phyloP scores from a whole-genome alignment of 768 basidiomycete species.

The Sutorius australiensis region DNA sequence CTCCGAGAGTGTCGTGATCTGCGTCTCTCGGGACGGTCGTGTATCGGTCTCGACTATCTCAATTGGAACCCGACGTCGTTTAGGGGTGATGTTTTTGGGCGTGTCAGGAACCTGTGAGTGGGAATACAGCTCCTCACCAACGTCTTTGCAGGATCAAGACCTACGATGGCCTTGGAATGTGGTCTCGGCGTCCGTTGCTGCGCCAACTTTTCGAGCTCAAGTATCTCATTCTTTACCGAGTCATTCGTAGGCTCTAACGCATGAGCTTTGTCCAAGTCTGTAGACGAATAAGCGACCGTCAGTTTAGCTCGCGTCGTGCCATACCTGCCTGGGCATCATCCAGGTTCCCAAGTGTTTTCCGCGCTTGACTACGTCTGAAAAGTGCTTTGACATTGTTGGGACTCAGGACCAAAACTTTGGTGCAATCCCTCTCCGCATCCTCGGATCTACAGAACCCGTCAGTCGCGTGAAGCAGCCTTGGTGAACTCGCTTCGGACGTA shows the following conservation, averaged over 20 bases:
- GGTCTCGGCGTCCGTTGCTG: constrained; percentile 31
- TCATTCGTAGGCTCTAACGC: constrained; percentile 62
- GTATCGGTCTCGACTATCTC: constrained; percentile 46
- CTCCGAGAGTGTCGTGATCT: neutral
- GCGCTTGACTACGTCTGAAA: constrained; percentile 75
- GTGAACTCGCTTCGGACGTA: constrained; percentile 42
- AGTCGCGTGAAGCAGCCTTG: neutral
- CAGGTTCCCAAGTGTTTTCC: constrained; percentile 50
- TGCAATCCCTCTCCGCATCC: constrained; percentile 82
- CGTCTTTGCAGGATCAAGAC: neutral
- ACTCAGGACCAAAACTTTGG: constrained; percentile 53
- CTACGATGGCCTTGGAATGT: constrained; percentile 32
- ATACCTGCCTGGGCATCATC: constrained; percentile 58
- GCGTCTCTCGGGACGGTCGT: constrained; percentile 1
- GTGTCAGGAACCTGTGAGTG: constrained; percentile 7
- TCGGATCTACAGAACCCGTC: constrained; percentile 46
- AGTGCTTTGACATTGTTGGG: constrained; percentile 70
- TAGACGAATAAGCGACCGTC: constrained; percentile 1
- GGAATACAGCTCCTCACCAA: constrained; percentile 3
- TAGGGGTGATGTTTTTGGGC: constrained; percentile 21
- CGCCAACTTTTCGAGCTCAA: constrained; percentile 42
- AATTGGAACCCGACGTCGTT: constrained; percentile 62
- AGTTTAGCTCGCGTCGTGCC: neutral
- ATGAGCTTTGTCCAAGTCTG: constrained; percentile 62
- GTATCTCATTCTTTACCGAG: constrained; percentile 60